Conservation (phyloP, 306 rosid genomes). For the Quercus parvula region DNA sequence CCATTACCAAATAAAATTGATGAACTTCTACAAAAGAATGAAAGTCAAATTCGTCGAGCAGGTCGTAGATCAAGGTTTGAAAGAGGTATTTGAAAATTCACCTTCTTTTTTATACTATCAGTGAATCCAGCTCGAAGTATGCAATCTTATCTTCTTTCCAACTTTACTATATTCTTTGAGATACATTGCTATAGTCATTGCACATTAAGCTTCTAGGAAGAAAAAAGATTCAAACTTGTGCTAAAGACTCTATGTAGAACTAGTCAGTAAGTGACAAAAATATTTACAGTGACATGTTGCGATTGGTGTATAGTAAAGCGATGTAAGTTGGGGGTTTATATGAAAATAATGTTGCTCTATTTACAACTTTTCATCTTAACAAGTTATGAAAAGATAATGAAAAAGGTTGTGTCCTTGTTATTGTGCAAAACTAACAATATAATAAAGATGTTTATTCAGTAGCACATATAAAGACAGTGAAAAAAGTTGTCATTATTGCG, state of each 20-base stretch:
- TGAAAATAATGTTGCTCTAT: no score
- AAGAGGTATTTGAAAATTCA: conserved; percentile 49
- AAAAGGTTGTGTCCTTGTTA: no score
- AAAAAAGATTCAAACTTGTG: no score
- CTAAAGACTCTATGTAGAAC: no score
- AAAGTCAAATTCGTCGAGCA: conserved; percentile 42
- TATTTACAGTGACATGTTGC: no score
- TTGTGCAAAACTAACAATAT: no score
- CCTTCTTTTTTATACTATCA: neutral
- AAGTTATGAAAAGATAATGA: no score
- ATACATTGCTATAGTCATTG: neutral
- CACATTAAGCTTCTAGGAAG: neutral
- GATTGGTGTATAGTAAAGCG: no score
- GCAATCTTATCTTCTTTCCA: neutral
- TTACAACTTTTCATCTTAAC: no score
- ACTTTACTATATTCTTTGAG: neutral
- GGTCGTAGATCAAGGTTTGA: conserved; percentile 76
- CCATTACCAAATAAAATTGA: conserved; percentile 39
- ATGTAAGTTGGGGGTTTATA: no score
- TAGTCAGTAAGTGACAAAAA: no score
- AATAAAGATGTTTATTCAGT: neutral
- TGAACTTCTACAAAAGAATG: conserved; percentile 51
- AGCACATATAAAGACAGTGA: neutral
- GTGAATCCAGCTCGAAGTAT: neutral
- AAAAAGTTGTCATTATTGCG: no score